Conservation (phyloP, 2,329 filamentous ascomycete species). For the Exophiala phaeomuriformis region DNA sequence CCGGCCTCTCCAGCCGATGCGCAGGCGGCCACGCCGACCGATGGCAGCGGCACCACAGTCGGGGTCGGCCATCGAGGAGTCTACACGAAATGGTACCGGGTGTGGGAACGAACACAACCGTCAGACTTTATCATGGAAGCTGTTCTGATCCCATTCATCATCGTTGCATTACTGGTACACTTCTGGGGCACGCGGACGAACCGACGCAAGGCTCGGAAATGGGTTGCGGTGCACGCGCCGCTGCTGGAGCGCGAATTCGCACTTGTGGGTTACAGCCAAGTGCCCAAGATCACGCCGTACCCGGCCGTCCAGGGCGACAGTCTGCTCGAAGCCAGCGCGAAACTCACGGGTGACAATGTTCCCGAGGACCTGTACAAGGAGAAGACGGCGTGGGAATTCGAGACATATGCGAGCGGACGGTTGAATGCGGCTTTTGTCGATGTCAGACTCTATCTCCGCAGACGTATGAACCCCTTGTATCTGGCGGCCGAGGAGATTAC, state of each 20-base stretch:
- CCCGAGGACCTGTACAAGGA: constrained; percentile 65
- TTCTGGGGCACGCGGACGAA: constrained; percentile 75
- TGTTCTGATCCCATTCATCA: constrained; percentile 67
- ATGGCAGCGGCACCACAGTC: too few species aligned
- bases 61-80: constrained; percentile 42
- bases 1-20: constrained; percentile 42
- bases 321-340: constrained; percentile 32
- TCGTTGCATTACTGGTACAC: constrained; percentile 69
- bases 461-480: constrained; percentile 75
- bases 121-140: constrained; percentile 85
- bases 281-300: constrained; percentile 39
- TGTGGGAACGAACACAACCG: constrained; percentile 81
- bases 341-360: constrained; percentile 37
- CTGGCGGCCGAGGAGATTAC: constrained; percentile 60
- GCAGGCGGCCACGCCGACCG: constrained; percentile 39
- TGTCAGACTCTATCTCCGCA: constrained; percentile 69
- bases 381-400: constrained; percentile 78
- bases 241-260: constrained; percentile 75
- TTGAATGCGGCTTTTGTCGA: constrained; percentile 91
- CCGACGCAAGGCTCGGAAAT: constrained; percentile 68
- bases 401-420: constrained; percentile 80
- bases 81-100: constrained; percentile 92
- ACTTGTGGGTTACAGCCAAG: constrained; percentile 67
- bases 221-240: constrained; percentile 68
- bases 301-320: constrained; percentile 40